phyloP scores from a whole-genome alignment of 352 stramenopile genomes.

The Phytopythium cucurbitacearum region DNA sequence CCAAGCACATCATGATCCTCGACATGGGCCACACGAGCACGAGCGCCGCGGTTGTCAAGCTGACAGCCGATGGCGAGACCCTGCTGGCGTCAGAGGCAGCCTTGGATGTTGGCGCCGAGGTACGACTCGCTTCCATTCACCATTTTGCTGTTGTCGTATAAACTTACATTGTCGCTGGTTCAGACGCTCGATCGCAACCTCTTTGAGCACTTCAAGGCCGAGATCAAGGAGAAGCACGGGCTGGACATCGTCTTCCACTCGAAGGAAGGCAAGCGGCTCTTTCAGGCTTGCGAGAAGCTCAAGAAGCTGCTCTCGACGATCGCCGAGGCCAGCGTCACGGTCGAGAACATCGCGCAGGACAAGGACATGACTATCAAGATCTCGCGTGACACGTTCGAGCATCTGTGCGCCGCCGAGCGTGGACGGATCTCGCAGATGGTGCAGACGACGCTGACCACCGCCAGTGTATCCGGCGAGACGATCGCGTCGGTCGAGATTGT shows the following conservation, averaged over 20 bases:
- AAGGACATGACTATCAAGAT: slow-evolving; percentile 77
- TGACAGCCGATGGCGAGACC: slow-evolving; percentile 52
- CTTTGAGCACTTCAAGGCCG: slow-evolving; percentile 75
- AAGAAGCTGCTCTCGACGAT: slow-evolving; percentile 90
- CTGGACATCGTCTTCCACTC: slow-evolving; percentile 48
- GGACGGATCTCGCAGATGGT: slow-evolving; percentile 53
- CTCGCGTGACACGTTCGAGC: slow-evolving; percentile 66
- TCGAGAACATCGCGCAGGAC: slow-evolving; percentile 83
- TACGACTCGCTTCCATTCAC: slow-evolving; percentile 4
- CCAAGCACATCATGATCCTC: slow-evolving; percentile 74
- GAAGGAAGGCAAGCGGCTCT: slow-evolving; percentile 84
- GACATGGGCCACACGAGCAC: slow-evolving; percentile 86
- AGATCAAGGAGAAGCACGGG: slow-evolving; percentile 54
- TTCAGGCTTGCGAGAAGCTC: slow-evolving; percentile 84
- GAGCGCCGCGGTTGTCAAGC: slow-evolving; percentile 63
- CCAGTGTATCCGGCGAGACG: slow-evolving; percentile 29
- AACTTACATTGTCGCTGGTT: neutral
- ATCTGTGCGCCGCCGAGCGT: slow-evolving; percentile 50
- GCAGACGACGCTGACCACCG: slow-evolving; percentile 37
- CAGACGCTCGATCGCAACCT: slow-evolving; percentile 69
- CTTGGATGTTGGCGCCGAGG: slow-evolving; percentile 54
- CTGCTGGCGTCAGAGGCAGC: slow-evolving; percentile 53
- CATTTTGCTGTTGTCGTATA: neutral
- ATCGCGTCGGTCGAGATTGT: slow-evolving; percentile 86
- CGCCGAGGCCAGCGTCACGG: slow-evolving; percentile 62